Conservation (phyloP, 495 filamentous ascomycete species). For the Neurospora sp. region DNA sequence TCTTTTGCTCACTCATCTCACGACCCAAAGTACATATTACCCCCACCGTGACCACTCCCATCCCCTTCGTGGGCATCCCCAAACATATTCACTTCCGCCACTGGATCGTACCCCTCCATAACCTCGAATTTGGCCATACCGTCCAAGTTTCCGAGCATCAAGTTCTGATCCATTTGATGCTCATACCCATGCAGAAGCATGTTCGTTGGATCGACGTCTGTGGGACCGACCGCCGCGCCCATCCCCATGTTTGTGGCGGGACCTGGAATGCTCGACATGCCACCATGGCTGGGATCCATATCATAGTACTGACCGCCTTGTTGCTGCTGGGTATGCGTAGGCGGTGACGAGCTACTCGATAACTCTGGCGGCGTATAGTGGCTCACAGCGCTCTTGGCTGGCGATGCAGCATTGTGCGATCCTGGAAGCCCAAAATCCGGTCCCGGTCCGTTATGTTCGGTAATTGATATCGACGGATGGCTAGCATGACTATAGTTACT, state of each 20-base stretch:
- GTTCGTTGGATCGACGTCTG: slow-evolving; percentile 25
- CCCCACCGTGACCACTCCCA: not conserved
- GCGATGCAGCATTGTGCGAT: slow-evolving; percentile 29
- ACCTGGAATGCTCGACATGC: slow-evolving; percentile 12
- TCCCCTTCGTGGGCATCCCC: slow-evolving; percentile 11
- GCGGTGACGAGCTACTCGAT: slow-evolving; percentile 38
- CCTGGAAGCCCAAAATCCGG: not conserved
- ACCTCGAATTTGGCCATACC: not conserved
- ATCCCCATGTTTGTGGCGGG: slow-evolving; percentile 16
- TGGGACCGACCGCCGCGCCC: slow-evolving; percentile 20
- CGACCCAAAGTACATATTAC: slow-evolving; percentile 25
- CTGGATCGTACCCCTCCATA: slow-evolving; percentile 9
- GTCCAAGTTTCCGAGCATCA: slow-evolving; percentile 8
- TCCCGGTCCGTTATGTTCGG: not conserved
- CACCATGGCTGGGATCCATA: not conserved
- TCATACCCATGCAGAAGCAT: slow-evolving; percentile 36
- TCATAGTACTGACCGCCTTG: not conserved
- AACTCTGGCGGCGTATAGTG: slow-evolving; percentile 25
- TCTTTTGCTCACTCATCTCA: slow-evolving; percentile 6
- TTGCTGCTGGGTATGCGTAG: slow-evolving; percentile 8
- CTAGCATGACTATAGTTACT: slow-evolving; percentile 19
- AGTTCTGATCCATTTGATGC: not conserved
- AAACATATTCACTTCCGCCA: slow-evolving; percentile 18
- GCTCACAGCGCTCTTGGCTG: slow-evolving; percentile 32
- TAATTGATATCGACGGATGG: slow-evolving; percentile 14